Evolutionary conservation across 2,329 filamentous ascomycete species (phyloP), one percentile per base, ranked within the genome.

Genomic region (Ophioceras dolichostomum): DNA sequence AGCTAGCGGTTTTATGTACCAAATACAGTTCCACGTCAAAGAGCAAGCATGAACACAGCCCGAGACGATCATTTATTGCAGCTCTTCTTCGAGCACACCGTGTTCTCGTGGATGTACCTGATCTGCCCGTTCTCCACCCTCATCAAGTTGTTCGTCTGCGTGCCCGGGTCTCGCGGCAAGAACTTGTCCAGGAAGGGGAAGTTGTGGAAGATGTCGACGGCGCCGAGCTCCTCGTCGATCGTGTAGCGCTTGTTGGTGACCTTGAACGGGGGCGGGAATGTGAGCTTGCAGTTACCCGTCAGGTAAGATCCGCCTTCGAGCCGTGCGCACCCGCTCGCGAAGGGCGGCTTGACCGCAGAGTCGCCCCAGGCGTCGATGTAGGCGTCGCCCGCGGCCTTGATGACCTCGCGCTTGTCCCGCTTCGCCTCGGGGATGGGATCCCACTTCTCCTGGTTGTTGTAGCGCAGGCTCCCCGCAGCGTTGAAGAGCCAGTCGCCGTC

Each of bases 171-270:
- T 10, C 41, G 10, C 4, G 44, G 36, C 17, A 45, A 39, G 14
- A 45, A 36, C 39, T 42, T 48, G 44, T 50, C 47, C 28, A 50
- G 43, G 21, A 47, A 47, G 19, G 43, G 45, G 27, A 47, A 47
- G 17, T 38, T 34, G 41, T 45, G 39, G 38, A 46, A 43, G 29
- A 47, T 45, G 34, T 44, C 42, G 9, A 47, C 43, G 13, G 42
- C 42, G 14, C 45, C 45, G 3, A 37, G 35, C 30, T 37, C 34
- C 36, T 43, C 42, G 31, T 47, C 45, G 24, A 47, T 41, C 7
- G 39, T 39, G 37, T 47, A 47, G 10, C 41, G 33, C 13, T 42
- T 40, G 17, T 37, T 41, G 2, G 36, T 35, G 8, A 47, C 33
- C 22, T 40, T 42, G 33, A 46, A 38, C 10, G 37, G 19, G 32